Conservation (phyloP, 23 red algal species). For the Gracilariopsis chorda region DNA sequence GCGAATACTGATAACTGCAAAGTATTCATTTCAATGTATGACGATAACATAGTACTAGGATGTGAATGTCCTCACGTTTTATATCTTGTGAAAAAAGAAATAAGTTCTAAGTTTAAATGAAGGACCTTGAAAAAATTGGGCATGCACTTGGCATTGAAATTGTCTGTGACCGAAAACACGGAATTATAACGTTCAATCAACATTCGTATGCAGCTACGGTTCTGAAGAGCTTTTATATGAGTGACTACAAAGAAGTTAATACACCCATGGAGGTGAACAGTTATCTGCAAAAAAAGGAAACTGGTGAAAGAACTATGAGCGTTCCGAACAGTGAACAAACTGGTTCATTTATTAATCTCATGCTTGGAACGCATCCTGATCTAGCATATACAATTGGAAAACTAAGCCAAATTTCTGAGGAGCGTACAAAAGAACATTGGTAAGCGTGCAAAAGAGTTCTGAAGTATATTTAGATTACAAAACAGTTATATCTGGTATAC, state of each 20-base stretch:
- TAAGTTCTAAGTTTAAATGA: neutral
- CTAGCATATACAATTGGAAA: slow-evolving; percentile 8
- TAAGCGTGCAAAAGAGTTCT: neutral
- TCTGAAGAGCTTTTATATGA: neutral
- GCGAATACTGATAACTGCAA: neutral
- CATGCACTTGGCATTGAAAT: neutral
- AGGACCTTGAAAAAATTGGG: too few species aligned
- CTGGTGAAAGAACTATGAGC: too few species aligned
- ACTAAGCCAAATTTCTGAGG: neutral
- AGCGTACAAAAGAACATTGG: neutral
- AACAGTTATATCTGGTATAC: too few species aligned
- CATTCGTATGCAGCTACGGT: neutral
- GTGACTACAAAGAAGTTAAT: neutral
- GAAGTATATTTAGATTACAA: neutral
- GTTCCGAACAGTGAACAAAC: slow-evolving; percentile 2
- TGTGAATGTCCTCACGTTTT: neutral
- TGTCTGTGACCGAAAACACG: neutral
- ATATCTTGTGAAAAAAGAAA: neutral
- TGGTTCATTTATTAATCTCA: slow-evolving; percentile 19
- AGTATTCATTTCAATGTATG: neutral
- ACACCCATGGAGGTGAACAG: neutral
- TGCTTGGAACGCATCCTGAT: too few species aligned
- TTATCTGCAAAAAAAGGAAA: neutral
- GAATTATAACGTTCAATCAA: neutral
- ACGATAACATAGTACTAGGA: neutral